Base-by-base conservation (phyloP, 1,284 basidiomycete species). In the Puccinia novopanici region DNA sequence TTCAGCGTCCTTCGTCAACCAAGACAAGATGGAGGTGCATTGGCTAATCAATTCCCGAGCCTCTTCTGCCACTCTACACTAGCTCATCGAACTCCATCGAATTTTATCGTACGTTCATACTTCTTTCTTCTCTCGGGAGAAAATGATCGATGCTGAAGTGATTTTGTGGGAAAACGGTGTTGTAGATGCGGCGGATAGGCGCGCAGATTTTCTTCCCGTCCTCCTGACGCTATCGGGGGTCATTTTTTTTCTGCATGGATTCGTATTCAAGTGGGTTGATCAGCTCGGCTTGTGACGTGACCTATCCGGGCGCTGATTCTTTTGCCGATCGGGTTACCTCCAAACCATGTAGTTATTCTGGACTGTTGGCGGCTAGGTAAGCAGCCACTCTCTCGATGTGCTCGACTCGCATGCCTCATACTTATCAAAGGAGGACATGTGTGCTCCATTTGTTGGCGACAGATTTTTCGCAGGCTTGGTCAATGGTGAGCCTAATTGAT, bases 41-140 rank as follows among this genome's bases (percentile, higher is more conserved):
- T n/a, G n/a, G n/a, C n/a, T n/a, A n/a, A n/a, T n/a, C n/a, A n/a
- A n/a, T n/a, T n/a, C n/a, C n/a, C n/a, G n/a, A n/a, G n/a, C n/a
- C n/a, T n/a, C n/a, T n/a, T n/a, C n/a, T n/a, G n/a, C n/a, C n/a
- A n/a, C n/a, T n/a, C n/a, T n/a, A n/a, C n/a, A n/a, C n/a, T 15
- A 63, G 59, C 59, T 63, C 27, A 19, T 63, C 24, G 59, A 63
- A 63, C 15, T 63, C 59, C 59, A 34, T 63, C 59, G 59, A 63
- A 63, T 63, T 63, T 63, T 19, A 63, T 63, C 19, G 59, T 40
- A 30, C 15, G 59, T 63, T 8, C 10, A 22, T 5, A 22, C 27
- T 30, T 8, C 8, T 9, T 30, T 63, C 19, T 27, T 19, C 27
- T 15, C 59, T 8, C 6, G 24, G 27, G 30, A 34, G 6, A 34